Evolutionary conservation across 164 flowering plant genomes (phyloP).

Genomic region (Berberis thunbergii): DNA sequence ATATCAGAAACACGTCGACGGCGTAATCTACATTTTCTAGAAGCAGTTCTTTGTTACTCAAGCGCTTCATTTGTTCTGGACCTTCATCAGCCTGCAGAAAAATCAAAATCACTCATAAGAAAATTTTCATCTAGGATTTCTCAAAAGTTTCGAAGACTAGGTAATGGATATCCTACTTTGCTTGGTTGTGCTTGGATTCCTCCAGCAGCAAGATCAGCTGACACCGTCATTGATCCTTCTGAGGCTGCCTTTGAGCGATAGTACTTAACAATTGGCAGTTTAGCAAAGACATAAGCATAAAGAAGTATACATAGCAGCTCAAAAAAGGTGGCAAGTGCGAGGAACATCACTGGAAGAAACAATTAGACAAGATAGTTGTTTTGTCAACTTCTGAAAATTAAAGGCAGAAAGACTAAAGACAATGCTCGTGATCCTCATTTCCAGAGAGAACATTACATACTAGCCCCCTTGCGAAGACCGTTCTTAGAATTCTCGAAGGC

Average conservation of each 20-base stretch:
- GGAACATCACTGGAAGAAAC: slow-evolving; percentile 48
- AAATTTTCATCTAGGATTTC: not conserved
- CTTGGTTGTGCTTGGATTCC: slow-evolving; percentile 32
- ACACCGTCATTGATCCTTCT: slow-evolving; percentile 76
- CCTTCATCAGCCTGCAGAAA: slow-evolving; percentile 33
- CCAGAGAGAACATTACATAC: slow-evolving; percentile 21
- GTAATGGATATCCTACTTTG: slow-evolving; percentile 4
- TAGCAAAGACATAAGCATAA: slow-evolving; percentile 58
- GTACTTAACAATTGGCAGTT: slow-evolving; percentile 60
- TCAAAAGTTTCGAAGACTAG: not conserved
- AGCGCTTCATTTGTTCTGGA: slow-evolving; percentile 23
- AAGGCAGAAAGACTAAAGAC: too few relatives aligned
- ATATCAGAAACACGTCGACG: slow-evolving; percentile 44
- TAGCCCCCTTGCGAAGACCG: slow-evolving; percentile 70
- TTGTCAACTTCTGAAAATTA: not conserved
- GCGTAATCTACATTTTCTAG: slow-evolving; percentile 54
- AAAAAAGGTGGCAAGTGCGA: slow-evolving; percentile 41
- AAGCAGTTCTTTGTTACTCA: slow-evolving; percentile 51
- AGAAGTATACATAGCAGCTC: slow-evolving; percentile 57
- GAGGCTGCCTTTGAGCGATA: slow-evolving; percentile 69
- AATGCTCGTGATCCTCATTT: too few relatives aligned
- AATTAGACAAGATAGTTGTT: slow-evolving; percentile 1
- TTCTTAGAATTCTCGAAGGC: slow-evolving; percentile 49
- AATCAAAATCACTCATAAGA: not conserved
- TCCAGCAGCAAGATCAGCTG: slow-evolving; percentile 69